Evolutionary conservation across 768 basidiomycete species (phyloP).

Genomic region (Suillus paluster): DNA sequence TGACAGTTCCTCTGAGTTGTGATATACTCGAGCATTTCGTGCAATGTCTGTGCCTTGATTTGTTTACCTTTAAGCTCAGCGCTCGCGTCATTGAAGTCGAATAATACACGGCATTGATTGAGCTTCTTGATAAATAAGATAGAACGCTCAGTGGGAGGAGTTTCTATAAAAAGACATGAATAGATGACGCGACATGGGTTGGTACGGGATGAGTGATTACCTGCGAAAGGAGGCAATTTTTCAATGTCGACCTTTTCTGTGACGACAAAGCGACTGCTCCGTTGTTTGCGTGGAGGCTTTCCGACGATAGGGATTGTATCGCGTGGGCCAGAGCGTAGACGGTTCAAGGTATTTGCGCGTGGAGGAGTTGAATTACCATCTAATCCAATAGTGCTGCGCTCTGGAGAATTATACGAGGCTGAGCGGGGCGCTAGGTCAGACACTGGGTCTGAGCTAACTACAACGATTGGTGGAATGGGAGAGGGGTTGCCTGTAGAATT

Average conservation of each 20-base stretch:
- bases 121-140: constrained; percentile 94
- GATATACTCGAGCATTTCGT: constrained; percentile 99
- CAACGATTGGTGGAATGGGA: constrained; percentile 81
- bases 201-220: constrained; percentile 46
- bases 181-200: constrained; percentile 17
- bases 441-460: constrained; percentile 75
- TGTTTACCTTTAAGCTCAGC: constrained; percentile 97
- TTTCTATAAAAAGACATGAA: constrained; percentile 59
- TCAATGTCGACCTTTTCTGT: constrained; percentile 97
- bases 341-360: constrained; percentile 68
- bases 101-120: constrained; percentile 94
- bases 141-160: constrained; percentile 83
- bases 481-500: constrained; percentile 41
- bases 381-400: constrained; percentile 50
- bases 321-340: constrained; percentile 83
- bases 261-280: constrained; percentile 95
- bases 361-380: constrained; percentile 63
- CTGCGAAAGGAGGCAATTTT: constrained; percentile 87
- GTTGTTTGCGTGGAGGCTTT: constrained; percentile 96
- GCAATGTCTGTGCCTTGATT: constrained; percentile 96
- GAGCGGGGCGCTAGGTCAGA: constrained; percentile 50
- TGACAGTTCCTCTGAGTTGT: constrained; percentile 94
- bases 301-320: constrained; percentile 97
- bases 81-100: constrained; percentile 98
- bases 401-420: constrained; percentile 47